Percentiles rank a stretch among this genome's conserved stretches.
phyloP scores from a whole-genome alignment of 2,329 filamentous ascomycete genomes.

The Coniella vitis region DNA sequence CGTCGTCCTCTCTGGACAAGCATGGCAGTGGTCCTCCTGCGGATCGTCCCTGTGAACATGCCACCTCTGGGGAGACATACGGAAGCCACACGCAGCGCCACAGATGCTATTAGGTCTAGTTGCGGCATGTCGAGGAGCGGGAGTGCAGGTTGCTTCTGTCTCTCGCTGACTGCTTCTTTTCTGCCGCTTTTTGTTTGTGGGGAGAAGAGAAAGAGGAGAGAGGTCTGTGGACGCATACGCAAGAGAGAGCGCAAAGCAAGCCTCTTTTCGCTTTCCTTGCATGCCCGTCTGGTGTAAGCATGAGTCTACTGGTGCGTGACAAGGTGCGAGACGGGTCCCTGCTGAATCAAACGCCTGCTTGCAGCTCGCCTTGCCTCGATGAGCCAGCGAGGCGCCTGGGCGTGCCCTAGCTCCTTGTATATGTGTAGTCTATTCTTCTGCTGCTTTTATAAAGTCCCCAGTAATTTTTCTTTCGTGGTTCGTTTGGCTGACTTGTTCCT shows the following conservation, averaged over 20 bases:
- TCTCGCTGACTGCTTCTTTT: neutral
- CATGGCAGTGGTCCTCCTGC: neutral
- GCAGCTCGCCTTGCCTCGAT: slow-evolving; percentile 3
- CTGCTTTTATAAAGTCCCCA: slow-evolving; percentile 8
- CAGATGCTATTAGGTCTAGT: slow-evolving; percentile 3
- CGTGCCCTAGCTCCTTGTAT: neutral
- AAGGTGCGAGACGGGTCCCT: neutral
- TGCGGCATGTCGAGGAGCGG: slow-evolving; percentile 7
- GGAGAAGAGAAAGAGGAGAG: neutral
- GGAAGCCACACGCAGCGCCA: slow-evolving; percentile 9
- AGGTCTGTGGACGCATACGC: neutral
- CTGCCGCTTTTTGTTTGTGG: neutral
- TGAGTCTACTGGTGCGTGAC: neutral
- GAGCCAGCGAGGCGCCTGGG: neutral
- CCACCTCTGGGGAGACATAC: slow-evolving; percentile 1
- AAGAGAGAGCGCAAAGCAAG: neutral
- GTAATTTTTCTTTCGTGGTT: neutral
- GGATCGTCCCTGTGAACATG: neutral
- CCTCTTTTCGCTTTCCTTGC: neutral
- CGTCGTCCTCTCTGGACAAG: neutral
- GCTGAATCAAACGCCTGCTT: slow-evolving; percentile 3
- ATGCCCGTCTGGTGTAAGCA: slow-evolving; percentile 5
- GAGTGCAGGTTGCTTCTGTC: slow-evolving; percentile 7
- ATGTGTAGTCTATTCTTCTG: neutral
- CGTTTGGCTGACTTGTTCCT: neutral